phyloP scores from a whole-genome alignment of 2,329 filamentous ascomycete species.

The Aspergillus aculeatus region DNA sequence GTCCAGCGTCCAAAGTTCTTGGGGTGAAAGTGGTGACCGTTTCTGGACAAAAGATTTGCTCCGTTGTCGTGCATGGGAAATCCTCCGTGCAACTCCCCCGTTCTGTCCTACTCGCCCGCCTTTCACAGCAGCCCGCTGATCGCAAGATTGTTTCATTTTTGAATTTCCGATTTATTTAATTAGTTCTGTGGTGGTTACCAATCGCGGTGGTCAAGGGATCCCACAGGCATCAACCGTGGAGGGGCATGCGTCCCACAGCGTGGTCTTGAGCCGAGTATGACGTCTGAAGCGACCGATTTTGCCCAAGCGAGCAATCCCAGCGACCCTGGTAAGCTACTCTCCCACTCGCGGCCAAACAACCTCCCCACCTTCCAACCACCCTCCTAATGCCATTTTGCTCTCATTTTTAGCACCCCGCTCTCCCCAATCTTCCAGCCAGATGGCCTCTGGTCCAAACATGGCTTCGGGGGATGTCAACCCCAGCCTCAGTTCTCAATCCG shows the following conservation, averaged over 20 bases:
- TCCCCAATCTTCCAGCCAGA: conserved; percentile 24
- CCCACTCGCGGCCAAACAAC: conserved; percentile 8
- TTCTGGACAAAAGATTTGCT: conserved; percentile 30
- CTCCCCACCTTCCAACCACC: conserved; percentile 8
- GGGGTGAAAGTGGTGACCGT: background rate
- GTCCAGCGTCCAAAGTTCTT: conserved; percentile 6
- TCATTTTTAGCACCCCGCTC: conserved; percentile 18
- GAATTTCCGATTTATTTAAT: background rate
- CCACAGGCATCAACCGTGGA: conserved; percentile 18
- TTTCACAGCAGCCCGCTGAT: background rate
- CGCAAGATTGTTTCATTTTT: background rate
- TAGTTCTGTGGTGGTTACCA: background rate
- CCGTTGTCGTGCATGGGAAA: conserved; percentile 25
- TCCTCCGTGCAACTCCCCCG: conserved; percentile 15
- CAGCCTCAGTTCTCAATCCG: conserved; percentile 32
- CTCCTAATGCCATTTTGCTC: background rate
- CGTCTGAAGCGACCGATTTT: conserved; percentile 35
- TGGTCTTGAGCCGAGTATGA: conserved; percentile 33
- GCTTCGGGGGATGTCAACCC: conserved; percentile 26
- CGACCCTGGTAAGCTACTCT: conserved; percentile 33
- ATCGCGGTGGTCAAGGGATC: background rate
- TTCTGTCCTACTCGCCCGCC: conserved; percentile 32
- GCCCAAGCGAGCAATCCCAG: conserved; percentile 24
- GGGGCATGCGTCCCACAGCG: conserved; percentile 36
- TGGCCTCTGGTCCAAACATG: conserved; percentile 21